These are phyloP conservation scores for Middelhovenomyces tepae DNA, from an alignment of 805 yeast species.

Conservation along the genomic window DNA sequence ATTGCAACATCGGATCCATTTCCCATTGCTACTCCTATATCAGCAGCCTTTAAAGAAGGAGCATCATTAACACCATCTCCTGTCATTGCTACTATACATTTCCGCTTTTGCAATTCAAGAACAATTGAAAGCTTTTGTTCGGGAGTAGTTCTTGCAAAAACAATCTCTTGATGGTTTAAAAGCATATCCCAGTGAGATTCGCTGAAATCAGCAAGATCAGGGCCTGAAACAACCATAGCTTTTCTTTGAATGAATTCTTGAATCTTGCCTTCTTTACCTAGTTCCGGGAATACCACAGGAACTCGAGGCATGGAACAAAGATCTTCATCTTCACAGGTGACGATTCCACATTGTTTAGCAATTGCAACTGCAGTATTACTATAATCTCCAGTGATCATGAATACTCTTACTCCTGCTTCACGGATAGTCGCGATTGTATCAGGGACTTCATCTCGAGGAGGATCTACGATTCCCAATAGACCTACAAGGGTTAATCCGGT, in stretches of 20 bases:
- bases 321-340: conserved; percentile 6
- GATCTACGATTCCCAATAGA: conserved; percentile 89
- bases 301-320: conserved; percentile 1
- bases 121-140: conserved; percentile 46
- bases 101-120: conserved; percentile 48
- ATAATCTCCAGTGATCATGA: conserved; percentile 83
- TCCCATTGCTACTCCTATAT: conserved; percentile 69
- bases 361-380: conserved; percentile 44
- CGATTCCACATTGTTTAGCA: conserved; percentile 47
- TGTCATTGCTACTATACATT: conserved; percentile 98
- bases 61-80: conserved; percentile 99
- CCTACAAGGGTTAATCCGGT: conserved; percentile 78
- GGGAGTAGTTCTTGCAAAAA: conserved; percentile 35
- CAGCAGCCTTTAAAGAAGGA: conserved; percentile 94
- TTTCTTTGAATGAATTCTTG: conserved; percentile 4
- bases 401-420: conserved; percentile 87
- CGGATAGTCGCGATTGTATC: conserved; percentile 62
- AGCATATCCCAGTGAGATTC: conserved; percentile 38
- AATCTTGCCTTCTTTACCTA: conserved; percentile 1
- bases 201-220: conserved; percentile 6
- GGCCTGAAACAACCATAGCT: conserved; percentile 11
- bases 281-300: conserved; percentile 5
- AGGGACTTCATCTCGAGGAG: conserved; percentile 81
- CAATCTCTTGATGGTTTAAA: conserved; percentile 32
- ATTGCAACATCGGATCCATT: conserved; percentile 16